Conservation (phyloP, 2,329 filamentous ascomycete genomes). For the Colletotrichum destructivum region DNA sequence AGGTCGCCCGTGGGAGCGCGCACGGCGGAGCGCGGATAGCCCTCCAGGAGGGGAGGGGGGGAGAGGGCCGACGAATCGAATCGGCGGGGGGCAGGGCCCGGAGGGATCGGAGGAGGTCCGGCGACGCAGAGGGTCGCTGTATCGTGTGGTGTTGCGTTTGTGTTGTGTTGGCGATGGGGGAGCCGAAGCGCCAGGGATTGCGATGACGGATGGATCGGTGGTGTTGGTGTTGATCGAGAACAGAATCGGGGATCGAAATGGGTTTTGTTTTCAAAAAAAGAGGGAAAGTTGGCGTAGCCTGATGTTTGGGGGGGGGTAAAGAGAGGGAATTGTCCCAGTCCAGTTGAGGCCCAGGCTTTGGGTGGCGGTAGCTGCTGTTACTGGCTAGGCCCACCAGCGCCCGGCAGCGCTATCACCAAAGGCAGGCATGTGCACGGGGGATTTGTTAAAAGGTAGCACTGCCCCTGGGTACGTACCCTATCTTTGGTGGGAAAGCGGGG, state of each 20-base stretch:
- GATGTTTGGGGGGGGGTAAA: too few species aligned
- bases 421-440: too few species aligned
- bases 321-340: too few species aligned
- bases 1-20: slow-evolving; percentile 19
- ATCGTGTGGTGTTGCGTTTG: not conserved
- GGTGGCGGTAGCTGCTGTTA: too few species aligned
- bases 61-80: not conserved
- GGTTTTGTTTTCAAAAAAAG: not conserved
- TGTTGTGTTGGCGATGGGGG: too few species aligned
- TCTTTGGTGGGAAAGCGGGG: too few species aligned
- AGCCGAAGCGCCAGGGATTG: not conserved
- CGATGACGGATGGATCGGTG: not conserved
- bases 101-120: slow-evolving; percentile 6
- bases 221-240: too few species aligned
- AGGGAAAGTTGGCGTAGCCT: not conserved
- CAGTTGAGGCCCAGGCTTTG: too few species aligned
- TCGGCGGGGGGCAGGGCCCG: not conserved
- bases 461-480: too few species aligned
- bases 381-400: too few species aligned
- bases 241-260: slow-evolving; percentile 34
- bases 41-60: not conserved
- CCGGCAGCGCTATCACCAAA: too few species aligned
- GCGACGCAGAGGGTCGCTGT: not conserved
- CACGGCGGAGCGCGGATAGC: slow-evolving; percentile 2
- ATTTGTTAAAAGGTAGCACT: too few species aligned